Evolutionary conservation across 2,329 filamentous ascomycete genomes (phyloP), one percentile per base, ranked within the genome.

Genomic region (Ustulina deusta): DNA sequence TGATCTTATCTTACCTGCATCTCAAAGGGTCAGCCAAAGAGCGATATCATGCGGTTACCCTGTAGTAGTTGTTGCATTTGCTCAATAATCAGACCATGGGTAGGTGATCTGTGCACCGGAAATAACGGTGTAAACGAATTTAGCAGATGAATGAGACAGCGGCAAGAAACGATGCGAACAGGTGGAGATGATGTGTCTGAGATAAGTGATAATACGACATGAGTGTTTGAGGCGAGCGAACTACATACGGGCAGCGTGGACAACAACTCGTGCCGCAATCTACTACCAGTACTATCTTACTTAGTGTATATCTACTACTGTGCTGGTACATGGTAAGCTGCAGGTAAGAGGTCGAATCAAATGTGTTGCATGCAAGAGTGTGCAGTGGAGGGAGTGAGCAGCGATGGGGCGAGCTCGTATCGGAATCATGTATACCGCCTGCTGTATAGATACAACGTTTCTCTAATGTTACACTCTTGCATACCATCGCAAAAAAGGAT

Each of bases 371-470:
- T 61, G 62, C 62, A 63, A 34, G 52, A 62, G 13, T 51, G 40
- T n/a, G n/a, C n/a, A n/a, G n/a, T n/a, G n/a, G n/a, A 40, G 52
- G 52, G 10, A 36, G 48, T 46, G 56, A 60, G 63, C 58, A 66
- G 52, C 56, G 27, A 32, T n/a, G 38, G 38, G 32, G 56, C 65
- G 38, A 27, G 60, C 68, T 70, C 68, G 68, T 70, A 68, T 68
- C 32, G 29, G 36, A 36, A 13, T 25, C 13, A 40, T 52, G 63
- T 63, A 63, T 22, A 25, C 36, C 17, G 17, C 36, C 36, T 38
- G 25, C 15, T 6, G 10, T 25, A 27, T 29, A 20, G 63, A 34
- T 61, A 54, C 55, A 52, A 59, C 46, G 61, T 38, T 32, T 38
- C 57, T 48, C 29, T 32, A 42, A 65, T 68, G 57, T 22, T 58